Percentiles rank a stretch among this genome's conserved stretches.
Conservation (phyloP, 768 basidiomycete species). For the Goffeauzyma gilvescens region DNA sequence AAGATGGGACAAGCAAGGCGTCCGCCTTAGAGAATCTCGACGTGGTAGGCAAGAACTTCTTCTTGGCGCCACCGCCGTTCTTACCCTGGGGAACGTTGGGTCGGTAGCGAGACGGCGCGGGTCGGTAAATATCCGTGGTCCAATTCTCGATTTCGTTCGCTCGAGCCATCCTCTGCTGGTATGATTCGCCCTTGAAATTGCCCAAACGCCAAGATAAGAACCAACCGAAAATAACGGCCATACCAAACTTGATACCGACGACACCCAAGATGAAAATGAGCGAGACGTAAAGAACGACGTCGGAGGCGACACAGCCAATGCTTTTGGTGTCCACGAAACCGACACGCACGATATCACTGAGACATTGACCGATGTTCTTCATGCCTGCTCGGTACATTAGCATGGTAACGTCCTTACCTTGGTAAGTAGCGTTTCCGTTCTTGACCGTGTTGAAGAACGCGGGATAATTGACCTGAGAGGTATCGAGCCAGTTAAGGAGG, state of each 20-base stretch:
- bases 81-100: slow-evolving; percentile 71
- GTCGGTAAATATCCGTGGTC: slow-evolving; percentile 84
- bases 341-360: slow-evolving; percentile 66
- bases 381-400: slow-evolving; percentile 53
- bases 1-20: slow-evolving; percentile 39
- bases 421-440: slow-evolving; percentile 49
- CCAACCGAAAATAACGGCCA: slow-evolving; percentile 96
- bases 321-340: slow-evolving; percentile 87
- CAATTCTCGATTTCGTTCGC: slow-evolving; percentile 84
- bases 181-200: slow-evolving; percentile 79
- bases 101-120: slow-evolving; percentile 74
- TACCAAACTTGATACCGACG: slow-evolving; percentile 77
- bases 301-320: slow-evolving; percentile 89
- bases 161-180: slow-evolving; percentile 75
- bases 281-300: slow-evolving; percentile 83
- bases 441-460: slow-evolving; percentile 61
- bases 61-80: slow-evolving; percentile 34
- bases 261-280: slow-evolving; percentile 95
- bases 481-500: slow-evolving; percentile 68
- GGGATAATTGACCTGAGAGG: slow-evolving; percentile 64
- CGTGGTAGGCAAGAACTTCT: slow-evolving; percentile 37
- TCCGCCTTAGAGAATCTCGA: slow-evolving; percentile 46
- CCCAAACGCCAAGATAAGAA: slow-evolving; percentile 93
- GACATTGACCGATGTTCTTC: slow-evolving; percentile 51
- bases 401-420: slow-evolving; percentile 76